phyloP scores from a whole-genome alignment of 176 grass and related monocot genomes.

The Elymus sibiricus region DNA sequence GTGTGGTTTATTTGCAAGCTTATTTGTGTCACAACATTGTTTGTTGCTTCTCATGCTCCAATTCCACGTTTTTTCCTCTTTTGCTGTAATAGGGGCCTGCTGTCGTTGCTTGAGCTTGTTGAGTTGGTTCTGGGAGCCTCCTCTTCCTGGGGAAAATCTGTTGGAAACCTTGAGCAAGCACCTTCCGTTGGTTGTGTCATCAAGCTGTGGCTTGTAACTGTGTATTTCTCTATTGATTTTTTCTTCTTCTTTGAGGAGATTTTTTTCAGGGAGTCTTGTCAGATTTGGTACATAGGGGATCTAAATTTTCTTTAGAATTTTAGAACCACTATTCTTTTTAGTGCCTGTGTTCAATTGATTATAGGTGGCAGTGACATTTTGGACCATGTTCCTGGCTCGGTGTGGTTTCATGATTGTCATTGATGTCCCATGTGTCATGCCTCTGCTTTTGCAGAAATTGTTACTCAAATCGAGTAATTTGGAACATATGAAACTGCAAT shows the following conservation, averaged over 20 bases:
- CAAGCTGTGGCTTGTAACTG: constrained; percentile 34
- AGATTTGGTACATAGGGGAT: constrained; percentile 45
- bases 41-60: background rate
- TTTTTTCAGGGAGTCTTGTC: constrained; percentile 15
- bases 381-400: background rate
- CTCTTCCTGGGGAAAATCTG: constrained; percentile 20
- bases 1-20: background rate
- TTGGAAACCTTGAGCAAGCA: constrained; percentile 11
- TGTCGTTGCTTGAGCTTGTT: constrained; percentile 59
- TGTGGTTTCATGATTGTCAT: constrained; percentile 17
- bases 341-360: constrained; percentile 42
- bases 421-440: background rate
- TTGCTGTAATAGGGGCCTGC: constrained; percentile 50
- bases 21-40: background rate
- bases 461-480: constrained; percentile 9
- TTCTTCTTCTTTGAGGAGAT: constrained; percentile 2
- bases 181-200: constrained; percentile 4
- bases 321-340: constrained; percentile 47
- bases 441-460: background rate
- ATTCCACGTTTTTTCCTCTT: background rate
- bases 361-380: constrained; percentile 34
- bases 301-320: constrained; percentile 36
- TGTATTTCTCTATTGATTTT: constrained; percentile 11
- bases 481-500: constrained; percentile 3
- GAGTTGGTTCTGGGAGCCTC: constrained; percentile 23